Base-by-base conservation (phyloP, 208 protist species). In the Histomonas meleagridis region DNA sequence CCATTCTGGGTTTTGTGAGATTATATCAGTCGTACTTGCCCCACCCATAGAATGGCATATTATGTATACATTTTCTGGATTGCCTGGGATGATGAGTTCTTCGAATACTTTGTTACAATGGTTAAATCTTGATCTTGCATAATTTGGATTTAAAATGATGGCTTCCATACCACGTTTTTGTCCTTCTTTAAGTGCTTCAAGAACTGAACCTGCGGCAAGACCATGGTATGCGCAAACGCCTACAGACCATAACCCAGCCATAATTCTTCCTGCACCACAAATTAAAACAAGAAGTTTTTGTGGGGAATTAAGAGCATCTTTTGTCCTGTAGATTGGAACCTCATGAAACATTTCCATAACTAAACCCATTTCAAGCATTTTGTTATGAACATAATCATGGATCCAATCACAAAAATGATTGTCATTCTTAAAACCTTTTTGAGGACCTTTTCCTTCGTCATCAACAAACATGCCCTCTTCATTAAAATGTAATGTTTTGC, bases 351-450 rank as follows among this genome's bases (percentile, higher is more conserved):
- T 72, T 49, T 79, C 70, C n/a, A n/a, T n/a, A 23, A 79, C 2
- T 18, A 79, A 28, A 1, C 70, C 70, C 49, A 18, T 1, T n/a
- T 79, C 40, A 4, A 46, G 46, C 18, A 79, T 49, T n/a, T 49
- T 18, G 16, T 35, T 4, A 46, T 46, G 10, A 28, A 79, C 70
- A 40, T 79, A 79, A n/a, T 1, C 1, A 49, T 79, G 70, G 5
- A 79, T 0, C 70, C 70, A 79, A 79, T 79, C 40, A n/a, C 70
- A n/a, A 35, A 79, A 79, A 32, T 79, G 18, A 28, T 79, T 35
- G 21, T 79, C 70, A 23, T 79, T 49, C 49, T 79, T 79, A 23
- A 79, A 79, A 3, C 70, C 70, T 28, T 79, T 79, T 79, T 79
- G 70, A 3, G 70, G 70, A n/a, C 70, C 70, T 0, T 46, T 1